phyloP scores from a whole-genome alignment of 176 grass and related monocot species.

The Hsuehochloa calcarea region DNA sequence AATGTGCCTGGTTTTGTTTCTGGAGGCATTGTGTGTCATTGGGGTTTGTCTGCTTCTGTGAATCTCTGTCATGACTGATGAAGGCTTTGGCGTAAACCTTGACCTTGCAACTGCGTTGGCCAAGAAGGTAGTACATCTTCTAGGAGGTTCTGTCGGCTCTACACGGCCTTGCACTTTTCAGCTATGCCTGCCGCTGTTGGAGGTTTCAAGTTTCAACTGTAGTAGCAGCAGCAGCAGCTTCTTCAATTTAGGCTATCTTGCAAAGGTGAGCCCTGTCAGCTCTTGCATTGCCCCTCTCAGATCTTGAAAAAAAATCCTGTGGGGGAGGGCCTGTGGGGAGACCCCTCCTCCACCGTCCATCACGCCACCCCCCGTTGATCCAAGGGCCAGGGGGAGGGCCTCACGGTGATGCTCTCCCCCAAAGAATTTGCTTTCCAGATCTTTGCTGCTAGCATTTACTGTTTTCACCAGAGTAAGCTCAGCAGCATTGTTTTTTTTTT shows the following conservation, averaged over 20 bases:
- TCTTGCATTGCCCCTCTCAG: not conserved
- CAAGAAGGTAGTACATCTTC: not conserved
- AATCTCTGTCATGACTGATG: not conserved
- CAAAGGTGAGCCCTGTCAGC: not conserved
- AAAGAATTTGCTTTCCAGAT: no score
- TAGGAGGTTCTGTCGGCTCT: not conserved
- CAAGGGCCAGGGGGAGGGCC: no score
- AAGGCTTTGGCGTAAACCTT: not conserved
- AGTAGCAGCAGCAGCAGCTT: not conserved
- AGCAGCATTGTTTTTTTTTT: not conserved
- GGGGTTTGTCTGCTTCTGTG: slow-evolving; percentile 7
- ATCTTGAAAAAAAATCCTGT: no score
- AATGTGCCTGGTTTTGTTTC: slow-evolving; percentile 2
- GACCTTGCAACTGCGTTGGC: not conserved
- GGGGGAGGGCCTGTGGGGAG: no score
- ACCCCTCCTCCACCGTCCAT: no score
- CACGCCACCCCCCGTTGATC: no score
- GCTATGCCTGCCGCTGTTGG: not conserved
- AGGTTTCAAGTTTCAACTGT: not conserved
- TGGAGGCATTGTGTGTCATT: slow-evolving; percentile 14
- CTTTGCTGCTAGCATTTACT: slow-evolving; percentile 20
- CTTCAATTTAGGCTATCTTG: not conserved
- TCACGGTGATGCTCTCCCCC: no score
- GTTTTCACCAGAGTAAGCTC: slow-evolving; percentile 22
- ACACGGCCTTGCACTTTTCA: slow-evolving; percentile 7